Evolutionary conservation across 2,329 filamentous ascomycete species (phyloP), one percentile per base, ranked within the genome.

Genomic region (Teratosphaeria viscida): DNA sequence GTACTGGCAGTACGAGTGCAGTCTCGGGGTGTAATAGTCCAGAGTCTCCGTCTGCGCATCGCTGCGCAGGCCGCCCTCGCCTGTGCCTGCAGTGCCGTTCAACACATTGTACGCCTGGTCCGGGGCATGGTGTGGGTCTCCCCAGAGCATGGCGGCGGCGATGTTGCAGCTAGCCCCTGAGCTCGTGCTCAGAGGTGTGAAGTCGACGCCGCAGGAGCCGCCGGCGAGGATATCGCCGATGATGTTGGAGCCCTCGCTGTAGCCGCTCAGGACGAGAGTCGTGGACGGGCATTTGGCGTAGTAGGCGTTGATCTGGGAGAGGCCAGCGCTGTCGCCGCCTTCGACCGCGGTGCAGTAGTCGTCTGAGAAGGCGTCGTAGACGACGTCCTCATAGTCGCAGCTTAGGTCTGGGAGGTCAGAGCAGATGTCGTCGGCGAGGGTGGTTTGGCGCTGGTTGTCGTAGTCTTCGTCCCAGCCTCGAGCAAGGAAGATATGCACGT

Each of bases 251-350:
- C 76, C 76, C 60, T 78, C 73, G 1, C 73, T 75, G 62, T 76
- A 78, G 0, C 76, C 76, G 60, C 72, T 74, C 34, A 78, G 57
- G 6, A 78, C 74, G 12, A 78, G 70, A 61, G 72, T 75, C 26
- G 74, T 61, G 43, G 75, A 62, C 16, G 76, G 76, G 59, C 76
- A 79, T 16, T 67, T 66, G 63, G 72, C 65, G 63, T 58, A 37
- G 71, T 78, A 78, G 0, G 69, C 71, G 6, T 68, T 70, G 61
- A 79, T 75, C 64, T 78, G 74, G 14, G 60, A 56, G 32, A 71
- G 61, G 4, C 75, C 74, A 55, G 73, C 73, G 47, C 61, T 63
- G 8, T 68, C 67, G 2, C 76, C 76, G 43, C 73, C 70, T 5
- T 68, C 68, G 8, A 78, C 71, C 2, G 74, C 71, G 27, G 67